Evolutionary conservation across 2,329 filamentous ascomycete genomes (phyloP).

Genomic region (Colletotrichum siamense): DNA sequence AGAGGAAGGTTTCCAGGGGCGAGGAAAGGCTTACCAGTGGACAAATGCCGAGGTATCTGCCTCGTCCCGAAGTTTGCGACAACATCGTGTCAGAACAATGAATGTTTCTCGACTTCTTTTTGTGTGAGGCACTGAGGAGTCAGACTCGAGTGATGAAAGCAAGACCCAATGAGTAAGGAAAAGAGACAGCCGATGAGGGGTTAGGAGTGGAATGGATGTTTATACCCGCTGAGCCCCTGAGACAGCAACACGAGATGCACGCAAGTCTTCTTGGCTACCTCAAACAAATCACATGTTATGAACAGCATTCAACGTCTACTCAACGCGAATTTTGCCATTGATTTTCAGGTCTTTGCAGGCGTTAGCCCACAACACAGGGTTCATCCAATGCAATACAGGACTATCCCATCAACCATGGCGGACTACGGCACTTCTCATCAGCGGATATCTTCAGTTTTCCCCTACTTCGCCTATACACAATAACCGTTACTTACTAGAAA

Average conservation of each 20-base stretch:
- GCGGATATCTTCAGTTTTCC: fast-evolving
- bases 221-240: not conserved
- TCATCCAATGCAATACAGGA: not conserved
- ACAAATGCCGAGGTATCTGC: not conserved
- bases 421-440: not conserved
- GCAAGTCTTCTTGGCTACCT: not conserved
- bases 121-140: fast-evolving
- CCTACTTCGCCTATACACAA: not conserved
- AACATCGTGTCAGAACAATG: not conserved
- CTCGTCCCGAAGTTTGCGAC: not conserved
- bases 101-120: not conserved
- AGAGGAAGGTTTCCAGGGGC: not conserved
- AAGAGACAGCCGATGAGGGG: fast-evolving
- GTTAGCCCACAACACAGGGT: not conserved
- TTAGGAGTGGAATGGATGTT: not conserved
- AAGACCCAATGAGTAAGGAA: not conserved
- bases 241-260: not conserved
- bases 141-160: not conserved
- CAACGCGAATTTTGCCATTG: fast-evolving
- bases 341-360: not conserved
- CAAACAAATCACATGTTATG: not conserved
- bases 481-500: fast-evolving
- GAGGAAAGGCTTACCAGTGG: not conserved
- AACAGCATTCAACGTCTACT: not conserved
- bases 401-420: too few species aligned